Evolutionary conservation across 257 asterid genomes (phyloP).

Genomic region (Rubia yunnanensis): DNA sequence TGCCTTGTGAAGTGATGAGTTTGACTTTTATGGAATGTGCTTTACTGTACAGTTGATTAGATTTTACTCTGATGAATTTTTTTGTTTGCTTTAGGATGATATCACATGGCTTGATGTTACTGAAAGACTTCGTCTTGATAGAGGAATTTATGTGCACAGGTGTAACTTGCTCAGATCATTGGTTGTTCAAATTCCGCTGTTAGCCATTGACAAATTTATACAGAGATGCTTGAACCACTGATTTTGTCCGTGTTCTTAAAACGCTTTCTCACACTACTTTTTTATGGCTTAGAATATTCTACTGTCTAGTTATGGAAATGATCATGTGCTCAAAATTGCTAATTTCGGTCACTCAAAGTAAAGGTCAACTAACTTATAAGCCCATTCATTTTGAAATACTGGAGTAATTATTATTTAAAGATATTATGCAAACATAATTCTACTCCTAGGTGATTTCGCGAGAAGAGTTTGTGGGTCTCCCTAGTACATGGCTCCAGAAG

Average conservation of each 20-base stretch:
- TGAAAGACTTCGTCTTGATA: too few species aligned
- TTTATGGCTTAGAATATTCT: slow-evolving; percentile 38
- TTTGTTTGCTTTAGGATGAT: too few species aligned
- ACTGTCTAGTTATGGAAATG: slow-evolving; percentile 24
- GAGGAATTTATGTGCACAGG: too few species aligned
- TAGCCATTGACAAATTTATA: too few species aligned
- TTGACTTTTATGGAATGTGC: too few species aligned
- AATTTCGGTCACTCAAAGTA: slow-evolving; percentile 61
- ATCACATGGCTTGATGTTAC: too few species aligned
- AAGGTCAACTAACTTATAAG: background rate
- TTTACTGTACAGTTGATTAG: too few species aligned
- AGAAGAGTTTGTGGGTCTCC: slow-evolving; percentile 46
- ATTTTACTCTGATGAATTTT: too few species aligned
- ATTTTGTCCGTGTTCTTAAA: background rate
- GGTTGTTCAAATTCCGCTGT: too few species aligned
- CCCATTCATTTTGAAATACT: background rate
- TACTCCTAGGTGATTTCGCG: slow-evolving; percentile 30
- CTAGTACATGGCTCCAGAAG: slow-evolving; percentile 54
- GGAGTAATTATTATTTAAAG: slow-evolving; percentile 4
- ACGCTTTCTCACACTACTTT: background rate
- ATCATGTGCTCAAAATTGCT: slow-evolving; percentile 42
- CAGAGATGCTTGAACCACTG: background rate
- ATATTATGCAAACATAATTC: slow-evolving; percentile 24
- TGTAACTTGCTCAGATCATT: too few species aligned
- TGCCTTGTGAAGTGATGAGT: too few species aligned